phyloP scores from a whole-genome alignment of 345 rosid species.

The Stellera chamaejasme region DNA sequence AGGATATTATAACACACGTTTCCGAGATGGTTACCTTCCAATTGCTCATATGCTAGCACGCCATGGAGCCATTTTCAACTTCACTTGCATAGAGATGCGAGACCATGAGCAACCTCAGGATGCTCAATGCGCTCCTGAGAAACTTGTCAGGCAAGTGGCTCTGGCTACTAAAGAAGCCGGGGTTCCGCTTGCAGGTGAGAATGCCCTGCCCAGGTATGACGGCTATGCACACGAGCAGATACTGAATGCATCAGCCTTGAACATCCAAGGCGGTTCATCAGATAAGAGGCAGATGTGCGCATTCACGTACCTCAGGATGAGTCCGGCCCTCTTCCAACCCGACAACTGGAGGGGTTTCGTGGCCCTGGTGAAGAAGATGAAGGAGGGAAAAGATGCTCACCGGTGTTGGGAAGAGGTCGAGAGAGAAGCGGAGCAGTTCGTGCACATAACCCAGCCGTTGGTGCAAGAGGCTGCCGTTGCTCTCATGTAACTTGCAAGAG shows the following conservation, averaged over 20 bases:
- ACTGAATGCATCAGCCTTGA: slow-evolving; percentile 52
- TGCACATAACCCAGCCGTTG: slow-evolving; percentile 58
- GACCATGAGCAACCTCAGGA: slow-evolving; percentile 97
- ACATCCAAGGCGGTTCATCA: slow-evolving; percentile 26
- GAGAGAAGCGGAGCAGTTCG: slow-evolving; percentile 86
- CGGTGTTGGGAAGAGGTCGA: slow-evolving; percentile 81
- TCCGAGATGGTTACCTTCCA: slow-evolving; percentile 83
- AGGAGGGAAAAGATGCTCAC: slow-evolving; percentile 49
- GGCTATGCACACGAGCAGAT: slow-evolving; percentile 73
- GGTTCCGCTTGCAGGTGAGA: slow-evolving; percentile 87
- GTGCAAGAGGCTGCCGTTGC: slow-evolving; percentile 78
- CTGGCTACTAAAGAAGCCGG: slow-evolving; percentile 57
- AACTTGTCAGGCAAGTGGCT: slow-evolving; percentile 86
- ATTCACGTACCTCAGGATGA: slow-evolving; percentile 94
- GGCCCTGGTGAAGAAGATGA: slow-evolving; percentile 87
- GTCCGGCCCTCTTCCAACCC: slow-evolving; percentile 56
- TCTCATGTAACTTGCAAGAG: slow-evolving; percentile 29
- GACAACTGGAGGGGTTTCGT: slow-evolving; percentile 92
- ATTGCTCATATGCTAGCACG: slow-evolving; percentile 90
- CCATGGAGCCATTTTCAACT: slow-evolving; percentile 80
- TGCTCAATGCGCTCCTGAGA: slow-evolving; percentile 90
- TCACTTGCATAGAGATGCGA: slow-evolving; percentile 95
- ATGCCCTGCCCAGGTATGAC: slow-evolving; percentile 81
- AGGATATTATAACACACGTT: slow-evolving; percentile 90
- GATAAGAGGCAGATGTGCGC: slow-evolving; percentile 78